Base-by-base conservation (phyloP, 495 filamentous ascomycete genomes). In the Aspergillus coremiiformis region DNA sequence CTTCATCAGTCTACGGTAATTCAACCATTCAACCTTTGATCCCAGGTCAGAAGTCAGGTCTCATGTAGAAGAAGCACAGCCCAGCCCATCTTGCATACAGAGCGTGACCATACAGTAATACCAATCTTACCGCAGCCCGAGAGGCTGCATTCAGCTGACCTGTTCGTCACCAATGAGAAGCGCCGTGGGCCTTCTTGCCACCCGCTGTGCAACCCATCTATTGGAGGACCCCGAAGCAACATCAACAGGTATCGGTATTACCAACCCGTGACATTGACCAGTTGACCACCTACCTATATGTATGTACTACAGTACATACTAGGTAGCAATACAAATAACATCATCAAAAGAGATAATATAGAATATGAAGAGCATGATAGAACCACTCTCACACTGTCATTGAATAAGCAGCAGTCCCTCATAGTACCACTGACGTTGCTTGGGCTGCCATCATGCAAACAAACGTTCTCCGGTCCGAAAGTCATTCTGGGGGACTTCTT, bases 401-500 rank as follows among this genome's bases (percentile, higher is more conserved):
- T n/a, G n/a, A n/a, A n/a, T n/a, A n/a, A n/a, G n/a, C n/a, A n/a
- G n/a, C n/a, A 8, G 8, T 14, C 14, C 35, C 39, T 17, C 37
- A 60, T 44, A 24, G 50, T 49, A 20, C 41, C 51, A 39, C 48
- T 51, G 51, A 50, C 51, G 23, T 30, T n/a, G 1, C 14, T 32
- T 46, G 43, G 43, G 47, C 12, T 11, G 26, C 30, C n/a, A 27
- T 49, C 6, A 10, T 22, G 15, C 29, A 44, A 52, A 23, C 49
- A 58, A 58, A 33, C 59, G 53, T 46, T 58, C 21, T 7, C 19
- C 15, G 23, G 37, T 54, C 45, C 46, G 21, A 49, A 53, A 53
- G 47, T 49, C 23, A 39, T 44, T 54, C 48, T 26, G 33, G 52
- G 55, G 58, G 58, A 39, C 14, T 20, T 1, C 42, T 29, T 20